Evolutionary conservation across 2,329 filamentous ascomycete genomes (phyloP), one percentile per base, ranked within the genome.

Genomic region (Trichoderma brevicompactum): DNA sequence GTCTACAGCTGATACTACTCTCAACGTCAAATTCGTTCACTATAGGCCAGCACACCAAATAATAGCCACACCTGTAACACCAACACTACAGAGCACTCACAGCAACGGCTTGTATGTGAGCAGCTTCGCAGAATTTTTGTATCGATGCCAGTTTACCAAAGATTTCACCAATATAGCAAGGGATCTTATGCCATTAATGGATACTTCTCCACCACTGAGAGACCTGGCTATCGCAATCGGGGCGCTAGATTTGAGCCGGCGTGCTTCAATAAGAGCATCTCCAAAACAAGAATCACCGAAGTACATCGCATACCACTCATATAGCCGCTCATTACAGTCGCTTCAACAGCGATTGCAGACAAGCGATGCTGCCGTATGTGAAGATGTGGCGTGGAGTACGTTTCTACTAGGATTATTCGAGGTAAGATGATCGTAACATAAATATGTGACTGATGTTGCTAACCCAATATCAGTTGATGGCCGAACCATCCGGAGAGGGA

Each of bases 321-420:
- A 74, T 46, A 68, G 69, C 7, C 66, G 23, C 15, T 67, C 72
- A 1, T 63, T 75, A 0, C 36, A 60, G 3, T 40, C 61, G 6
- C 67, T 74, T 0, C 68, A 66, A 15, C 3, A 1, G 2, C 56
- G 40, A 10, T 48, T 74, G 0, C 23, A 60, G 5, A 65, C 46
- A 7, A 3, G 19, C 7, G 49, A 65, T 0, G 50, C 62, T 0
- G 48, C 46, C 0, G 15, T 7, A 0, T 54, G 43, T 0, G 68
- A 71, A 7, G 69, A 70, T 1, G 54, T 68, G 1, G 67, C 74
- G 12, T 74, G 72, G 73, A 68, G 56, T 19, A 73, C 72, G 2
- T 70, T 74, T 43, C 58, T 74, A 2, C 64, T 74, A 1, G 71
- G 71, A 0, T 17, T 75, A 0, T 75, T 75, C 17, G 73, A 74